Evolutionary conservation across 2,329 filamentous ascomycete genomes (phyloP).

Genomic region (Rhynchosporium secalis): DNA sequence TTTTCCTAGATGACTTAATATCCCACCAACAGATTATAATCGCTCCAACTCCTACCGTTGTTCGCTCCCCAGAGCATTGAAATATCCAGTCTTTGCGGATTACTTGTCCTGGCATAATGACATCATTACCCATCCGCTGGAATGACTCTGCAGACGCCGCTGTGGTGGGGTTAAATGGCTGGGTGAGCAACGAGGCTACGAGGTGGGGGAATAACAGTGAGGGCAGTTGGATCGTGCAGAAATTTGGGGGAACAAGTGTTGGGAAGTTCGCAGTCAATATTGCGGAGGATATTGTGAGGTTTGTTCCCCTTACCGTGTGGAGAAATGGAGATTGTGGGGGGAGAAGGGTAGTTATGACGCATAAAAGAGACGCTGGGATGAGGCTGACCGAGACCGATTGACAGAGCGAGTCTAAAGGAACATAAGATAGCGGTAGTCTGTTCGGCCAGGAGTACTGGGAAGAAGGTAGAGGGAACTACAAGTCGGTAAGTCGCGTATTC

Average conservation of each 20-base stretch:
- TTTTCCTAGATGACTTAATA: constrained; percentile 11
- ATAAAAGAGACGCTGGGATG: not conserved
- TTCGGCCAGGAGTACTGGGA: constrained; percentile 90
- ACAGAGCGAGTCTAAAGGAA: constrained; percentile 59
- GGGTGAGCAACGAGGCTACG: constrained; percentile 8
- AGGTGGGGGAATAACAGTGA: constrained; percentile 39
- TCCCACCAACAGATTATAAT: not conserved
- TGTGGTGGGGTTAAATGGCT: constrained; percentile 14
- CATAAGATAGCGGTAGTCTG: constrained; percentile 90
- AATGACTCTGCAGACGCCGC: constrained; percentile 9
- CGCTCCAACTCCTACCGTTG: not conserved
- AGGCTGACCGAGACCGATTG: constrained; percentile 20
- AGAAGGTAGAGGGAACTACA: constrained; percentile 92
- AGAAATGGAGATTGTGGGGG: constrained; percentile 2
- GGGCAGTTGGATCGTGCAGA: constrained; percentile 78
- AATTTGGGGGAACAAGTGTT: constrained; percentile 93
- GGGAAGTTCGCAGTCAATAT: constrained; percentile 87
- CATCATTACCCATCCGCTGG: constrained; percentile 8
- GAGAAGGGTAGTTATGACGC: constrained; percentile 21
- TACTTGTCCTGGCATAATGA: constrained; percentile 12
- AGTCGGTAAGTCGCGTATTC: constrained; percentile 68
- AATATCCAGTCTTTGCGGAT: not conserved
- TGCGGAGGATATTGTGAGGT: constrained; percentile 69
- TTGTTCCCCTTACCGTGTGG: constrained; percentile 32
- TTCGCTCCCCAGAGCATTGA: not conserved